Evolutionary conservation across 2,329 filamentous ascomycete species (phyloP).

Genomic region (Aspergillus sp.): DNA sequence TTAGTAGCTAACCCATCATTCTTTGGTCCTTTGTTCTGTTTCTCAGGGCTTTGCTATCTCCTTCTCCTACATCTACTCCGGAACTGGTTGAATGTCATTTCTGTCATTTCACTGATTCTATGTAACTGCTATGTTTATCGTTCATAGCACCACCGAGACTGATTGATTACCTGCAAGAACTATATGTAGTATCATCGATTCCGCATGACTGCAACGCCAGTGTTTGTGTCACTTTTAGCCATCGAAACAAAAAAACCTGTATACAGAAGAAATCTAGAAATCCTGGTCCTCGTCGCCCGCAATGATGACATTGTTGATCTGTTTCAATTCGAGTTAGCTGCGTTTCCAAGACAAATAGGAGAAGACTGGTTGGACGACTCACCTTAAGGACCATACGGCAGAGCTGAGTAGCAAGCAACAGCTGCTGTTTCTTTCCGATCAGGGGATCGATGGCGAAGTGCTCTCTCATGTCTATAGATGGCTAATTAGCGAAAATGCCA

Average conservation of each 20-base stretch:
- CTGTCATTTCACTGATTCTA: constrained; percentile 24
- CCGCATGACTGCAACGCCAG: constrained; percentile 14
- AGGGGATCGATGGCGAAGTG: constrained; percentile 97
- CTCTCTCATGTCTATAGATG: constrained; percentile 80
- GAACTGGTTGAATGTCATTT: constrained; percentile 15
- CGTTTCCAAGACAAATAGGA: background rate
- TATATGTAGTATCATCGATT: constrained; percentile 16
- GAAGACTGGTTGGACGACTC: constrained; percentile 19
- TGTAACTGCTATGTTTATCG: constrained; percentile 21
- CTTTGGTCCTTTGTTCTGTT: no score
- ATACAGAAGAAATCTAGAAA: constrained; percentile 59
- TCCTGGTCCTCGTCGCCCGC: constrained; percentile 84
- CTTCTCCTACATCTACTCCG: background rate
- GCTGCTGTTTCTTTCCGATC: constrained; percentile 96
- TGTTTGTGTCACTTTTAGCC: constrained; percentile 20
- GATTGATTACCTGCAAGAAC: constrained; percentile 21
- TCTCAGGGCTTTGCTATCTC: no score
- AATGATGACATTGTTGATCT: constrained; percentile 91
- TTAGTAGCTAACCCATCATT: no score
- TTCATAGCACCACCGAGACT: constrained; percentile 18
- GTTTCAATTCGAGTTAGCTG: constrained; percentile 18
- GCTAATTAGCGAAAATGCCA: background rate
- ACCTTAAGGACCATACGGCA: constrained; percentile 98
- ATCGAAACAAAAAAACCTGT: constrained; percentile 17
- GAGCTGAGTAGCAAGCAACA: constrained; percentile 92